Evolutionary conservation across 306 rosid genomes (phyloP).

Genomic region (Coriaria nepalensis): DNA sequence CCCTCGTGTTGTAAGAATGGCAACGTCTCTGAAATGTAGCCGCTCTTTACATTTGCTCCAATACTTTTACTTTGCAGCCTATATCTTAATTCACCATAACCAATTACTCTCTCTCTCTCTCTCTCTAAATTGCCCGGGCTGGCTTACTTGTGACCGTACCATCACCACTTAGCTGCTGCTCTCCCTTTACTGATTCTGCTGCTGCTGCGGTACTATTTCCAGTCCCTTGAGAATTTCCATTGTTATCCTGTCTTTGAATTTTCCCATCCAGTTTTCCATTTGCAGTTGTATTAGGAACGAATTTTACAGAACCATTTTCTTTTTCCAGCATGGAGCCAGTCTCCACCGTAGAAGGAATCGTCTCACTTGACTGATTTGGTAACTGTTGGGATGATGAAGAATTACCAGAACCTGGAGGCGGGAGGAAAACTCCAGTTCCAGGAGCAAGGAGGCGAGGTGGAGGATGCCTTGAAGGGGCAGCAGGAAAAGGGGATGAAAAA

Average conservation of each 20-base stretch:
- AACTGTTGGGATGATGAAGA: slow-evolving; percentile 35
- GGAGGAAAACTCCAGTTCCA: slow-evolving; percentile 94
- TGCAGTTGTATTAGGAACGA: slow-evolving; percentile 22
- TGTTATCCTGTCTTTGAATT: slow-evolving; percentile 41
- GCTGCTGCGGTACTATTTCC: slow-evolving; percentile 20
- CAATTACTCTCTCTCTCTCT: slow-evolving; percentile 8
- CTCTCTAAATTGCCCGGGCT: slow-evolving; percentile 24
- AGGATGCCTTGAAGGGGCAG: slow-evolving; percentile 70
- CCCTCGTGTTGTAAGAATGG: slow-evolving; percentile 29
- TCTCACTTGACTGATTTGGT: slow-evolving; percentile 25
- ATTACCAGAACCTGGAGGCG: slow-evolving; percentile 73
- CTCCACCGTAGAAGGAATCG: slow-evolving; percentile 32
- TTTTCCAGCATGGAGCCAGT: slow-evolving; percentile 26
- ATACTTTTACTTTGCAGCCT: slow-evolving; percentile 20
- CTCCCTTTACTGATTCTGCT: slow-evolving; percentile 25
- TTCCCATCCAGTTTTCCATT: slow-evolving; percentile 32
- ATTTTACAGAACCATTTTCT: slow-evolving; percentile 38
- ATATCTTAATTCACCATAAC: slow-evolving; percentile 31
- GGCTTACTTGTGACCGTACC: slow-evolving; percentile 23
- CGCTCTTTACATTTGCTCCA: slow-evolving; percentile 74
- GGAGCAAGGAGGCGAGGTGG: slow-evolving; percentile 59
- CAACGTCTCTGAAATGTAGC: slow-evolving; percentile 32
- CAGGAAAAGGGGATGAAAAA: slow-evolving; percentile 51
- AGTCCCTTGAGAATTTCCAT: slow-evolving; percentile 39
- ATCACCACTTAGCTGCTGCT: slow-evolving; percentile 24